These are phyloP conservation scores for Phalaenopsis hybrid DNA, from an alignment of 116 monocot species.

Conservation along the genomic window DNA sequence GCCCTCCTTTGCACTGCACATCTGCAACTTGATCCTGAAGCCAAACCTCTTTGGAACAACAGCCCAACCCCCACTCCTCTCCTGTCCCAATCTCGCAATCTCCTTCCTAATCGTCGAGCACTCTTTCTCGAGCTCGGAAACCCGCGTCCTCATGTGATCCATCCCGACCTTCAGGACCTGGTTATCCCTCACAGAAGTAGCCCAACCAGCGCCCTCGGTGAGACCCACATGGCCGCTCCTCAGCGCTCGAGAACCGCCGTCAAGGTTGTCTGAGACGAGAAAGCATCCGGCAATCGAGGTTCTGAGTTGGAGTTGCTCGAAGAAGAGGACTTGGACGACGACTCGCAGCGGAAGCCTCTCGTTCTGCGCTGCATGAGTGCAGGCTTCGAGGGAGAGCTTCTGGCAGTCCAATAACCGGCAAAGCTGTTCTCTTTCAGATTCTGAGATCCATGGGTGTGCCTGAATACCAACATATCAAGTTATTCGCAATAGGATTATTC, in stretches of 20 bases:
- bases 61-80: not conserved
- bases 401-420: no score
- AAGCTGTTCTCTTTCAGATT: no score
- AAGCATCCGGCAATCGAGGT: constrained; percentile 59
- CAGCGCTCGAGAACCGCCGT: no score
- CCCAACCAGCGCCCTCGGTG: constrained; percentile 17
- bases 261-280: not conserved
- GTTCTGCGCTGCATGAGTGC: no score
- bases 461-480: no score
- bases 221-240: not conserved
- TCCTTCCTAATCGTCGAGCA: constrained; percentile 23
- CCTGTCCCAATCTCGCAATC: constrained; percentile 24
- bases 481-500: no score
- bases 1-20: constrained; percentile 23
- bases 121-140: no score
- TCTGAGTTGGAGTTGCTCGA: constrained; percentile 74
- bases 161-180: constrained; percentile 24
- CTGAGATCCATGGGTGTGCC: no score
- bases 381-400: no score
- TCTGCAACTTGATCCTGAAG: constrained; percentile 16
- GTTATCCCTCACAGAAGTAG: constrained; percentile 19
- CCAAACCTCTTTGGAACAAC: constrained; percentile 7
- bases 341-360: constrained; percentile 26
- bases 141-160: constrained; percentile 20
- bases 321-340: constrained; percentile 80